phyloP scores from a whole-genome alignment of 2,329 filamentous ascomycete genomes.

The Clonostachys solani region DNA sequence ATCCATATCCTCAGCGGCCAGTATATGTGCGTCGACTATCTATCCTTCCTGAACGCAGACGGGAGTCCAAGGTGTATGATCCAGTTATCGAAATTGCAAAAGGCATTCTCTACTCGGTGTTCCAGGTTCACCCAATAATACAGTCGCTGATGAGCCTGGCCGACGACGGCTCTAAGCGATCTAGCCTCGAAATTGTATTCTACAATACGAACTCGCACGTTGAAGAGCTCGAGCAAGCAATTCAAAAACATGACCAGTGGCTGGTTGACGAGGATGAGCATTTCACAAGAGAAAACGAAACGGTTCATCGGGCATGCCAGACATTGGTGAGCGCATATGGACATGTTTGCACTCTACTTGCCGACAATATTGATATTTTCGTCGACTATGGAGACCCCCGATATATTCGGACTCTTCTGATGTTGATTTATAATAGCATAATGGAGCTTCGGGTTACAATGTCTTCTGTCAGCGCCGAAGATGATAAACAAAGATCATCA shows the following conservation, averaged over 20 bases:
- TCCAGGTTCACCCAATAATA: conserved; percentile 65
- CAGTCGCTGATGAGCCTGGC: conserved; percentile 60
- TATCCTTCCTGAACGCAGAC: conserved; percentile 57
- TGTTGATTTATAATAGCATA: conserved; percentile 62
- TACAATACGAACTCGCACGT: conserved; percentile 66
- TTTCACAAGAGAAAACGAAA: conserved; percentile 53
- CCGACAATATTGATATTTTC: conserved; percentile 59
- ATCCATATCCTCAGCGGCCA: conserved; percentile 51
- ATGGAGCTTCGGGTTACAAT: conserved; percentile 60
- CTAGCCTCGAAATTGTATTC: conserved; percentile 62
- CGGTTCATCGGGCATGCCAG: conserved; percentile 58
- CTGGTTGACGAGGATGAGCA: conserved; percentile 41
- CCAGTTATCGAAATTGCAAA: conserved; percentile 62
- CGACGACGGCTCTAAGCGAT: conserved; percentile 57
- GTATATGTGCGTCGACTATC: conserved; percentile 62
- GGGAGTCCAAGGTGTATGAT: conserved; percentile 57
- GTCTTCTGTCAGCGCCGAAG: conserved; percentile 21
- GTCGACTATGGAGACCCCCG: conserved; percentile 62
- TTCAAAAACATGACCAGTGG: conserved; percentile 54
- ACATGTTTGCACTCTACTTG: conserved; percentile 58
- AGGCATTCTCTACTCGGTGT: conserved; percentile 62
- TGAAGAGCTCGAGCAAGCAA: conserved; percentile 60
- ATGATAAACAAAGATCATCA: conserved; percentile 8
- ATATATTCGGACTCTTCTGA: conserved; percentile 61
- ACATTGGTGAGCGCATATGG: conserved; percentile 62